Conservation (phyloP, 306 rosid species). For the Prinsepia uniflora region DNA sequence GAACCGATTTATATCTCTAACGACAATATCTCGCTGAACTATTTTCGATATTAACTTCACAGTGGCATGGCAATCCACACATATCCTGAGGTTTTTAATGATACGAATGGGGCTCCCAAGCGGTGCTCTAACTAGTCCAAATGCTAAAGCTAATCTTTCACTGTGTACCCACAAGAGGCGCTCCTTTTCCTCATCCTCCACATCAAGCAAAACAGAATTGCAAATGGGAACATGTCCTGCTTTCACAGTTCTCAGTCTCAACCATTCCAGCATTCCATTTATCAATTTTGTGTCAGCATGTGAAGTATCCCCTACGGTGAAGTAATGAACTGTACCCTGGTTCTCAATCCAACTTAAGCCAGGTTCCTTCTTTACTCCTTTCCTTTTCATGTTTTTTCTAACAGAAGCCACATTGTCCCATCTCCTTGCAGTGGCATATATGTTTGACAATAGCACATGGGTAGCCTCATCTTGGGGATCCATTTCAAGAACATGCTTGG, state of each 20-base stretch:
- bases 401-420: constrained; percentile 66
- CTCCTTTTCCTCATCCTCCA: constrained; percentile 73
- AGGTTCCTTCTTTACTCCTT: constrained; percentile 75
- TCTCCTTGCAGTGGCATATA: constrained; percentile 55
- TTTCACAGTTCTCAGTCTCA: constrained; percentile 55
- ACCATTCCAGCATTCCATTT: constrained; percentile 52
- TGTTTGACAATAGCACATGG: constrained; percentile 68
- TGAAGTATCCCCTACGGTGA: constrained; percentile 55
- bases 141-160: constrained; percentile 79
- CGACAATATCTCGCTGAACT: constrained; percentile 49
- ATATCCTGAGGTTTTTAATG: constrained; percentile 71
- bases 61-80: constrained; percentile 76
- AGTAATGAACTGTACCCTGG: constrained; percentile 56
- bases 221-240: constrained; percentile 60
- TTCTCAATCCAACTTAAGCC: constrained; percentile 82
- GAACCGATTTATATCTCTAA: constrained; percentile 73
- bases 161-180: constrained; percentile 70
- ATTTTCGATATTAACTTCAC: constrained; percentile 61
- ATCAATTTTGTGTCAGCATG: constrained; percentile 66
- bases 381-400: constrained; percentile 73
- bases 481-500: constrained; percentile 58
- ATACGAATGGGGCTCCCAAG: constrained; percentile 62
- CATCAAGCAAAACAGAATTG: constrained; percentile 54
- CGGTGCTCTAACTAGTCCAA: constrained; percentile 62
- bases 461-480: constrained; percentile 76